Percentiles rank a stretch among this genome's conserved stretches.
Evolutionary conservation across 2,329 filamentous ascomycete species (phyloP).

Genomic region (Hypoxylon sp.): DNA sequence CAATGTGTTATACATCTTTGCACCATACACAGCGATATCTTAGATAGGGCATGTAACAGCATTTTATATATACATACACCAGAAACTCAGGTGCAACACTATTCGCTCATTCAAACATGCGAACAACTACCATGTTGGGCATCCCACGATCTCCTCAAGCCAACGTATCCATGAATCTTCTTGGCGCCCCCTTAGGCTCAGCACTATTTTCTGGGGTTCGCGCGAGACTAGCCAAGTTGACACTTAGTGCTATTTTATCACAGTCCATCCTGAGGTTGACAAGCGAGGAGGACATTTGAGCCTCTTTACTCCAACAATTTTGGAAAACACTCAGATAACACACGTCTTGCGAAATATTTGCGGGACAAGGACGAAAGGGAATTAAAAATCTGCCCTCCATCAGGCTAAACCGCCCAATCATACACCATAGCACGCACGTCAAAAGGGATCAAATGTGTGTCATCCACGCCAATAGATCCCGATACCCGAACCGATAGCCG

Average conservation of each 20-base stretch:
- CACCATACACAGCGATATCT: too few species aligned
- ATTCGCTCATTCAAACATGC: not conserved
- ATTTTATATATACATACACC: not conserved
- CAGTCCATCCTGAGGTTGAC: constrained; percentile 4
- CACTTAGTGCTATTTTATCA: constrained; percentile 25
- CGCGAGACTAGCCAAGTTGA: constrained; percentile 20
- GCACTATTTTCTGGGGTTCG: constrained; percentile 40
- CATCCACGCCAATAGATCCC: constrained; percentile 20
- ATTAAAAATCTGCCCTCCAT: constrained; percentile 27
- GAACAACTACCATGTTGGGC: not conserved
- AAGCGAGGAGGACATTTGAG: constrained; percentile 16
- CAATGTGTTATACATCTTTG: not conserved
- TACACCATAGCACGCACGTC: constrained; percentile 28
- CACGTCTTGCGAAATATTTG: constrained; percentile 13
- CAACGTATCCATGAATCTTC: constrained; percentile 6
- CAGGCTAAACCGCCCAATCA: constrained; percentile 36
- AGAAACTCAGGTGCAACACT: not conserved
- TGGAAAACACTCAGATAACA: not conserved
- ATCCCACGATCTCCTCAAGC: constrained; percentile 13
- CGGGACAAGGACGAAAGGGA: constrained; percentile 8
- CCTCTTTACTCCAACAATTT: constrained; percentile 6
- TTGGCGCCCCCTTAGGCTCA: constrained; percentile 27
- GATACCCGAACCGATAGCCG: constrained; percentile 37
- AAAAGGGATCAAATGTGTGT: constrained; percentile 33
- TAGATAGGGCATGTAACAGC: too few species aligned